Conservation (phyloP, 2,329 filamentous ascomycete species). For the Zasmidium cellare region DNA sequence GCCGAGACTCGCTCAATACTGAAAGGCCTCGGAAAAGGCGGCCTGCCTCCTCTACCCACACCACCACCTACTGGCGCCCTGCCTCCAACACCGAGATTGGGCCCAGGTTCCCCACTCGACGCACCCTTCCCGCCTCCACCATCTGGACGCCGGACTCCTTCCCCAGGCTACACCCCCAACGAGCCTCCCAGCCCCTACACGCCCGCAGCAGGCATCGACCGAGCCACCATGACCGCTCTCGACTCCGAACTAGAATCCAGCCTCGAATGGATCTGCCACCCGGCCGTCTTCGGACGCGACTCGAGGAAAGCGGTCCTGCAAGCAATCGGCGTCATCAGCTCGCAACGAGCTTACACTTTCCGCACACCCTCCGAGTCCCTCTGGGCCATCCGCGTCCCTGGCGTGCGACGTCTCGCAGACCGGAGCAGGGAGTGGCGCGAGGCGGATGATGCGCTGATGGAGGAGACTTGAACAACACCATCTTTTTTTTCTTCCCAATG, state of each 20-base stretch:
- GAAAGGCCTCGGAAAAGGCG: slow-evolving; percentile 92
- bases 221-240: slow-evolving; percentile 76
- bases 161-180: slow-evolving; percentile 32
- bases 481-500: not conserved
- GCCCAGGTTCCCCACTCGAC: slow-evolving; percentile 21
- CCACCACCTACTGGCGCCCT: slow-evolving; percentile 50
- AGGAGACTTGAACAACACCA: slow-evolving; percentile 10
- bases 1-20: slow-evolving; percentile 93
- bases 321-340: slow-evolving; percentile 94
- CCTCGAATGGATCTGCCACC: slow-evolving; percentile 96
- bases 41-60: slow-evolving; percentile 78
- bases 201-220: slow-evolving; percentile 75
- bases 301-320: slow-evolving; percentile 94
- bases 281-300: slow-evolving; percentile 89
- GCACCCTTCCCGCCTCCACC: slow-evolving; percentile 19
- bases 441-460: slow-evolving; percentile 42
- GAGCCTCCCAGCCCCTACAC: slow-evolving; percentile 48
- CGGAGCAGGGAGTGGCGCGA: slow-evolving; percentile 91
- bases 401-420: slow-evolving; percentile 79
- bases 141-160: slow-evolving; percentile 38
- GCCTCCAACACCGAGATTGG: slow-evolving; percentile 35
- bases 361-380: slow-evolving; percentile 84
- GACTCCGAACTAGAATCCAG: slow-evolving; percentile 88
- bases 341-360: slow-evolving; percentile 91
- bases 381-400: slow-evolving; percentile 80